Percentiles rank a stretch among this genome's conserved stretches.
Conservation (phyloP, 2,329 filamentous ascomycete species). For the Penicillium sp. region DNA sequence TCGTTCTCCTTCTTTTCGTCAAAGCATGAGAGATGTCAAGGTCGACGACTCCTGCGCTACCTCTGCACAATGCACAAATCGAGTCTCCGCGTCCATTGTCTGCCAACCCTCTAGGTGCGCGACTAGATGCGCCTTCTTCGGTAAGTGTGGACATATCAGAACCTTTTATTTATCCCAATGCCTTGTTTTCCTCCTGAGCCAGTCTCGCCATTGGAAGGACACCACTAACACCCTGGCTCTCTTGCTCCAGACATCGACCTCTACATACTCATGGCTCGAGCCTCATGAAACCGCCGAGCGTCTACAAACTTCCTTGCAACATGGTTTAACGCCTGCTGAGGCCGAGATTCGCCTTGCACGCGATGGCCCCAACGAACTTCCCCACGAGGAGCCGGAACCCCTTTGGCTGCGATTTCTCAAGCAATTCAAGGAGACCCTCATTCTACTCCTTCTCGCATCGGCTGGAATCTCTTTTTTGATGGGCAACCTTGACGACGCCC, state of each 20-base stretch:
- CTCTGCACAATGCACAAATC: slow-evolving; percentile 53
- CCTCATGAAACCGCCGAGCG: slow-evolving; percentile 73
- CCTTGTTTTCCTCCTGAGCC: no score
- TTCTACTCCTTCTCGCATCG: slow-evolving; percentile 84
- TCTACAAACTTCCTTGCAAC: slow-evolving; percentile 76
- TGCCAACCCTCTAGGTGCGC: slow-evolving; percentile 28
- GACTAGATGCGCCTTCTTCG: slow-evolving; percentile 30
- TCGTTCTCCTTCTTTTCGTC: slow-evolving; percentile 8
- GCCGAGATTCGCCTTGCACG: slow-evolving; percentile 75
- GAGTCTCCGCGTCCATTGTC: slow-evolving; percentile 29
- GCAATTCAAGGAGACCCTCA: slow-evolving; percentile 95
- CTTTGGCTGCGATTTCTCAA: slow-evolving; percentile 93
- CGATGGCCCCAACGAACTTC: slow-evolving; percentile 89
- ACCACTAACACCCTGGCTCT: slow-evolving; percentile 17
- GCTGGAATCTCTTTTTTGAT: slow-evolving; percentile 85
- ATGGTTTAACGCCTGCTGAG: slow-evolving; percentile 77
- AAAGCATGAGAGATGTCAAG: slow-evolving; percentile 61
- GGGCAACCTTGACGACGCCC: slow-evolving; percentile 88
- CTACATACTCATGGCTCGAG: slow-evolving; percentile 64
- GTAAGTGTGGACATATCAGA: slow-evolving; percentile 26
- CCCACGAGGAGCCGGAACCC: slow-evolving; percentile 88
- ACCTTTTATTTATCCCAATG: not conserved
- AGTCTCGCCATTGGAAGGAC: slow-evolving; percentile 3
- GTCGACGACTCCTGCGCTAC: slow-evolving; percentile 57
- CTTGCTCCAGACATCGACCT: slow-evolving; percentile 40